Base-by-base conservation (phyloP, 306 rosid genomes). In the Astragalus membranaceus region DNA sequence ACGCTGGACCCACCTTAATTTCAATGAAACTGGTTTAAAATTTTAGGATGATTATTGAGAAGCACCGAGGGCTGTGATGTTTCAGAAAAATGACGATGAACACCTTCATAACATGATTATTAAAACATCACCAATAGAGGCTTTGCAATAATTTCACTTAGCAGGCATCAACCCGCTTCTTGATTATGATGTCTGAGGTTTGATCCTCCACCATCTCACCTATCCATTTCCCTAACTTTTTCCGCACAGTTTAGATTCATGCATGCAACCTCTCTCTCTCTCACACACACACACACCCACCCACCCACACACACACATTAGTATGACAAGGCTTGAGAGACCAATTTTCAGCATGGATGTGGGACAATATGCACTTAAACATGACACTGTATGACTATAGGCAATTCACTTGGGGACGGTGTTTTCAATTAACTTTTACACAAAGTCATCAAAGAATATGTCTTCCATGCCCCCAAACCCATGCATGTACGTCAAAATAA, bases 371-470 rank as follows among this genome's bases (percentile, higher is more conserved):
- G 8, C 56, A 69, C 50, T 59, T 20, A 30, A 33, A 48, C n/a
- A 44, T n/a, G 32, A 32, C 29, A 46, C 10, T 65, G 59, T 43
- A 23, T 73, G 44, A 50, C 63, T 12, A 37, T 39, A 8, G 42
- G 69, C 15, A 12, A 62, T 7, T 58, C 62, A 29, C 44, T 73
- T 50, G 41, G 37, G 33, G 12, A 60, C 2, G 3, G 29, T 62
- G 53, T 10, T 74, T 64, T 42, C 42, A 64, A 30, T 64, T 37
- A 73, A 73, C 26, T 51, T 73, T 14, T 6, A 62, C 13, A 59
- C 29, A 36, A 48, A 10, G 35, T 51, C 12, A 20, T 72, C 13
- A 16, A 71, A 46, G 57, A 57, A 59, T 47, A 35, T 58, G 51
- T 10, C 64, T 13, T 4, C 32, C 26, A 59, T 8, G 23, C 15